Conservation (phyloP, 306 rosid species). For the Arachis hypogaea region DNA sequence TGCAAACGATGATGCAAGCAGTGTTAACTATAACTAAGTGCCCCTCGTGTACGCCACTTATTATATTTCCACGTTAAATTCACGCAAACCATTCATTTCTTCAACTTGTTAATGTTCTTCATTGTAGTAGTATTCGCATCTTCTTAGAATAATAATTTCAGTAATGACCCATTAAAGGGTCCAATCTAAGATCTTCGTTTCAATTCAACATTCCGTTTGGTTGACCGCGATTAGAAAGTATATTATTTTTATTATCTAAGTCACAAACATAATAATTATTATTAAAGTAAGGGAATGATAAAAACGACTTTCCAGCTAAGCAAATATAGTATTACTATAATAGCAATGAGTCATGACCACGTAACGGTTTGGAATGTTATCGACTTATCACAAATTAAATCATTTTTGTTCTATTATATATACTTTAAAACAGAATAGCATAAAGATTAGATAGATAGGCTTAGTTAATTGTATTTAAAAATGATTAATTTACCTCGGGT, state of each 20-base stretch:
- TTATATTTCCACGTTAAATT: neutral
- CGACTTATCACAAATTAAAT: neutral
- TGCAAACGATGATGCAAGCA: slow-evolving; percentile 20
- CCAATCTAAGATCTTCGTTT: neutral
- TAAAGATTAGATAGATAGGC: neutral
- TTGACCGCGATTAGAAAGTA: neutral
- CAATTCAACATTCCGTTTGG: neutral
- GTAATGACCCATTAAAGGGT: neutral
- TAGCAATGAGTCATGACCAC: neutral
- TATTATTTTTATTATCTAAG: too few relatives aligned
- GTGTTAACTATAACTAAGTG: too few relatives aligned
- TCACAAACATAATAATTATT: neutral
- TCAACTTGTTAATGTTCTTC: neutral
- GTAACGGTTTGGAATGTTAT: slow-evolving; percentile 10
- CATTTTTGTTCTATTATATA: neutral
- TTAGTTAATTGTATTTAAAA: neutral
- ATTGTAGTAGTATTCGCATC: neutral
- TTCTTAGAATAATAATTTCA: neutral
- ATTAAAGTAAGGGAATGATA: too few relatives aligned
- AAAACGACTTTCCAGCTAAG: neutral
- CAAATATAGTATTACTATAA: neutral
- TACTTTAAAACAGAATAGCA: neutral
- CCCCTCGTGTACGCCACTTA: neutral
- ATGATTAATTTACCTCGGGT: slow-evolving; percentile 55
- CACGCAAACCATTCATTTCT: neutral